Evolutionary conservation across 1,139 yeast genomes (phyloP).

Genomic region (Debaryomyces singareniensis): DNA sequence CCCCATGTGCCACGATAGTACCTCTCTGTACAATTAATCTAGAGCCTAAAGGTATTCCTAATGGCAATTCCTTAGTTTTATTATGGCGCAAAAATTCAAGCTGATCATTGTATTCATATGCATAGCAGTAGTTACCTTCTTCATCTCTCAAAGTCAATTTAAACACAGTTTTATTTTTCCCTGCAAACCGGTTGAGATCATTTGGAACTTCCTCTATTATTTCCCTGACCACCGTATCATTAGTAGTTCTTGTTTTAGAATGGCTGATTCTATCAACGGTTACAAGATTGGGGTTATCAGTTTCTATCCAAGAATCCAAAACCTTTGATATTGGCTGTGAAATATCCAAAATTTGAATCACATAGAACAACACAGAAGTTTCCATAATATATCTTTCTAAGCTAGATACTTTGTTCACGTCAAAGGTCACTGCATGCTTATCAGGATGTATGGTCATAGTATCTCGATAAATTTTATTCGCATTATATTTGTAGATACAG

Average conservation of each 20-base stretch:
- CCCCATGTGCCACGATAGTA: slow-evolving; percentile 28
- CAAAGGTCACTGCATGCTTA: no score
- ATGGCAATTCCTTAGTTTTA: slow-evolving; percentile 18
- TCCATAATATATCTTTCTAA: slow-evolving; percentile 8
- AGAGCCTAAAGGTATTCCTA: slow-evolving; percentile 36
- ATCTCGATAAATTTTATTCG: no score
- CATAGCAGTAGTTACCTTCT: slow-evolving; percentile 28
- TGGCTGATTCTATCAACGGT: slow-evolving; percentile 32
- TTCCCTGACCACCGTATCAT: slow-evolving; percentile 23
- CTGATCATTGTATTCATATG: slow-evolving; percentile 31
- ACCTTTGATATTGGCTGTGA: slow-evolving; percentile 28
- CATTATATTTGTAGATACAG: no score
- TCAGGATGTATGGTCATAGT: no score
- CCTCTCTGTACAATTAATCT: slow-evolving; percentile 26
- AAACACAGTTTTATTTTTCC: slow-evolving; percentile 4
- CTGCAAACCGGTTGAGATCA: not conserved
- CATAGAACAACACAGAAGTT: slow-evolving; percentile 19
- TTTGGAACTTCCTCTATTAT: slow-evolving; percentile 22
- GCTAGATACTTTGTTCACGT: no score
- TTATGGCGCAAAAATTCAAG: slow-evolving; percentile 25
- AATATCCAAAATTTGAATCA: slow-evolving; percentile 31
- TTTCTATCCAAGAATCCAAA: slow-evolving; percentile 34
- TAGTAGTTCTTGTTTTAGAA: slow-evolving; percentile 8
- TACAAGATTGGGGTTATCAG: slow-evolving; percentile 33
- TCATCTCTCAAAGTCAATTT: slow-evolving; percentile 30